Evolutionary conservation across 306 rosid genomes (phyloP).

Genomic region (Crotalaria pallida): DNA sequence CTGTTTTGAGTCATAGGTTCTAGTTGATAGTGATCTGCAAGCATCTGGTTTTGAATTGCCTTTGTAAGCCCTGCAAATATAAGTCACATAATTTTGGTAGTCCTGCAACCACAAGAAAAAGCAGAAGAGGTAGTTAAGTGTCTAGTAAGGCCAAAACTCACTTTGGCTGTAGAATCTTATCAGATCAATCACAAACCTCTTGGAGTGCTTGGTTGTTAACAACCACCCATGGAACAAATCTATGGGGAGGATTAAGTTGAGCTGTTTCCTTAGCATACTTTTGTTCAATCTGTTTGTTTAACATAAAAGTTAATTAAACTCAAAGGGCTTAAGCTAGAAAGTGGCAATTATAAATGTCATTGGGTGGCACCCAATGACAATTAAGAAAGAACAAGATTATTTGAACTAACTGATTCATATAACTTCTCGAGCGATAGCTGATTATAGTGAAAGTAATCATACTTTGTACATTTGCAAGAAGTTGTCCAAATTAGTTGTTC

Average conservation of each 20-base stretch:
- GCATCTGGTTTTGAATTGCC: conserved; percentile 46
- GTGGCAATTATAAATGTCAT: neutral
- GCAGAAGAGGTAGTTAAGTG: neutral
- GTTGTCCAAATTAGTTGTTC: too few species aligned
- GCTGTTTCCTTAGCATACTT: conserved; percentile 56
- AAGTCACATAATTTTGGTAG: conserved; percentile 41
- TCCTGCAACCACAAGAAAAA: conserved; percentile 43
- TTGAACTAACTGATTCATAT: neutral
- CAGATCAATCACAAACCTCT: conserved; percentile 45
- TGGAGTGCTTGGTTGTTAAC: conserved; percentile 62
- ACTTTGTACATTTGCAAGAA: neutral
- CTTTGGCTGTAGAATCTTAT: neutral
- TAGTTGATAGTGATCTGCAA: conserved; percentile 36
- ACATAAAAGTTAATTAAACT: neutral
- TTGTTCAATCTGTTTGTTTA: conserved; percentile 50
- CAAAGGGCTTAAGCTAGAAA: neutral
- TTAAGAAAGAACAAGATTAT: neutral
- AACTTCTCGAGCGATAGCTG: too few species aligned
- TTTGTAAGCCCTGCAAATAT: conserved; percentile 58
- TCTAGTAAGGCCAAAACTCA: neutral
- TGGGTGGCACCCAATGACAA: neutral
- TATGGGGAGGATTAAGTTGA: conserved; percentile 56
- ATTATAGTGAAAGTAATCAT: too few species aligned
- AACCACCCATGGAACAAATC: conserved; percentile 86
- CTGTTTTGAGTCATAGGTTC: conserved; percentile 14